Evolutionary conservation across 441 rosid genomes (phyloP), one percentile per base, ranked within the genome.

Genomic region (Isatis lusitanica): DNA sequence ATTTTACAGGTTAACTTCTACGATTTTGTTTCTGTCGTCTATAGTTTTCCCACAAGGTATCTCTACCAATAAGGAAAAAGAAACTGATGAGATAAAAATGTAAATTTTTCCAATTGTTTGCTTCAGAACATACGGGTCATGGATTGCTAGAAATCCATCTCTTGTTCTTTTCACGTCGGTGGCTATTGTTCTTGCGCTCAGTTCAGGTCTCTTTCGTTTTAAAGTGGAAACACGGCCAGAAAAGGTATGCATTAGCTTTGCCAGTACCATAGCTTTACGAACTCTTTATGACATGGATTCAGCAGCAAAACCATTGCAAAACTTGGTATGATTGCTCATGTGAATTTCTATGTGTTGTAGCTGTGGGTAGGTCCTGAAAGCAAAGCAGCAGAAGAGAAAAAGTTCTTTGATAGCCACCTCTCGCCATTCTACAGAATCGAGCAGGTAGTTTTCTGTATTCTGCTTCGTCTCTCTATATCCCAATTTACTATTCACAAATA

Each of bases 341-440:
- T 24, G 63, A 59, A 40, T 42, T 62, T 59, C 30, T 59, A 38
- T 52, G 18, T 68, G 55, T 78, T 68, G 74, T 81, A 89, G 91
- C 81, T 89, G 74, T 87, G 94, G 94, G 94, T 86, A 75, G 90
- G 91, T 65, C 90, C 77, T 56, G 84, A 84, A 67, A 87, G 92
- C 76, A 85, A 62, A 82, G 94, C 94, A 73, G 92, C 91, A 5
- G 89, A 83, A 72, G 92, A 89, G 85, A 86, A 89, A 79, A 84
- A 76, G 56, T 87, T 85, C 75, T 89, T 89, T 78, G 94, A 89
- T 78, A 80, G 85, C 78, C 90, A 89, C 80, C 92, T 89, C 63
- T 84, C 94, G 1, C 92, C 94, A 17, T 89, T 89, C 77, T 89
- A 89, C 85, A 85, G 94, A 82, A 87, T 89, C 43, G 92, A 89